A percentile compares a stretch with the other conserved stretches of the same genome.
Conservation (phyloP, 306 rosid species). For the Arachis stenosperma region DNA sequence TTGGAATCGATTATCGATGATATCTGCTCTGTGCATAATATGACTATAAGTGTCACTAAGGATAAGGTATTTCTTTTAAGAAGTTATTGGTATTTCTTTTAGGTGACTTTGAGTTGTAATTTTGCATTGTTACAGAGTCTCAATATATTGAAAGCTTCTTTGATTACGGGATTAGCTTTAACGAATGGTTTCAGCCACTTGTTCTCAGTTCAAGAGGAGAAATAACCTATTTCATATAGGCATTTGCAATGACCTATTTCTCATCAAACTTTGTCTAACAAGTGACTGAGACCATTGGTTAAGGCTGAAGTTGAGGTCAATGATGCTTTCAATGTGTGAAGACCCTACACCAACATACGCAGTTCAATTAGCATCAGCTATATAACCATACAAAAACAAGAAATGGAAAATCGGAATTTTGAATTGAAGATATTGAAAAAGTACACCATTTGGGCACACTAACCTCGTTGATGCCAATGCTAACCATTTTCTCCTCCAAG, state of each 20-base stretch:
- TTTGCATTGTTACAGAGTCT: neutral
- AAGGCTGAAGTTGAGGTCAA: neutral
- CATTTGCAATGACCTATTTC: too few relatives aligned
- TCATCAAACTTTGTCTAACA: neutral
- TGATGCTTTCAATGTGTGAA: neutral
- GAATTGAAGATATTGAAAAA: too few relatives aligned
- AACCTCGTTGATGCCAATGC: conserved; percentile 29
- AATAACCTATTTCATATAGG: too few relatives aligned
- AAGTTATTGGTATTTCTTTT: too few relatives aligned
- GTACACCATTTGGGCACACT: neutral
- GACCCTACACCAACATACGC: neutral
- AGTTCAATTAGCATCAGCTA: too few relatives aligned
- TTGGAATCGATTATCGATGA: neutral
- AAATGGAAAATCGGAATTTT: too few relatives aligned
- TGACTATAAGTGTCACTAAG: too few relatives aligned
- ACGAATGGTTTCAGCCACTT: neutral
- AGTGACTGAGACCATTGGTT: neutral
- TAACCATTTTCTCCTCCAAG: neutral
- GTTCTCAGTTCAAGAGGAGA: too few relatives aligned
- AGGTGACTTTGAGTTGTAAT: neutral
- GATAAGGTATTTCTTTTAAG: too few relatives aligned
- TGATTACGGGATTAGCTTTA: neutral
- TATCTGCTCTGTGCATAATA: too few relatives aligned
- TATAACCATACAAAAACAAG: too few relatives aligned
- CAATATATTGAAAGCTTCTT: neutral